phyloP scores from a whole-genome alignment of 306 rosid genomes.

The Glycyrrhiza uralensis region DNA sequence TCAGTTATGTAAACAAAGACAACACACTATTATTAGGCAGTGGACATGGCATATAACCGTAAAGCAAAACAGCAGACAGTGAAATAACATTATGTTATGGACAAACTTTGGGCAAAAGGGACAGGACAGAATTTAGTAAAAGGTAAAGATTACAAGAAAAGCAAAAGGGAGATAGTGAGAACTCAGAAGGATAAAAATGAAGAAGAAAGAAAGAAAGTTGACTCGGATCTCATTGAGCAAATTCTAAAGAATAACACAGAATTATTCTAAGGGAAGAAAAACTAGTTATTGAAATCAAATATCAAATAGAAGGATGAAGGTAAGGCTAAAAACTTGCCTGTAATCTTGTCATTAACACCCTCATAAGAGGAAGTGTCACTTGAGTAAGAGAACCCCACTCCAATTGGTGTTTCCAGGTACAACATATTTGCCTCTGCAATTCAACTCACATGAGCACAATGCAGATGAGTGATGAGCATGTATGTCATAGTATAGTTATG shows the following conservation, averaged over 20 bases:
- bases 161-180: constrained; percentile 10
- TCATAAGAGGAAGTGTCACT: constrained; percentile 40
- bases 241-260: constrained; percentile 17
- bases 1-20: not conserved
- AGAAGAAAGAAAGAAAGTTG: not conserved
- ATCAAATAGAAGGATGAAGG: not conserved
- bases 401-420: constrained; percentile 70
- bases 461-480: constrained; percentile 3
- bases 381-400: constrained; percentile 74
- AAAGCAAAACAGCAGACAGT: constrained; percentile 32
- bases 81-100: constrained; percentile 28
- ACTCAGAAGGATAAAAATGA: not conserved
- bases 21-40: constrained; percentile 9
- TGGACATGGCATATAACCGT: constrained; percentile 37
- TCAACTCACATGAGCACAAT: constrained; percentile 9
- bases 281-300: not conserved
- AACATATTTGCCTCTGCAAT: constrained; percentile 62
- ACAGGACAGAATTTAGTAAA: constrained; percentile 25
- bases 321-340: constrained; percentile 43
- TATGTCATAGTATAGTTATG: not conserved
- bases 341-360: constrained; percentile 58
- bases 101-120: constrained; percentile 30
- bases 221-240: not conserved
- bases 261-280: not conserved
- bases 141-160: constrained; percentile 27